These are phyloP conservation scores for Paecilomyces sp. DNA, from an alignment of 2,329 filamentous ascomycete genomes.

Conservation along the genomic window DNA sequence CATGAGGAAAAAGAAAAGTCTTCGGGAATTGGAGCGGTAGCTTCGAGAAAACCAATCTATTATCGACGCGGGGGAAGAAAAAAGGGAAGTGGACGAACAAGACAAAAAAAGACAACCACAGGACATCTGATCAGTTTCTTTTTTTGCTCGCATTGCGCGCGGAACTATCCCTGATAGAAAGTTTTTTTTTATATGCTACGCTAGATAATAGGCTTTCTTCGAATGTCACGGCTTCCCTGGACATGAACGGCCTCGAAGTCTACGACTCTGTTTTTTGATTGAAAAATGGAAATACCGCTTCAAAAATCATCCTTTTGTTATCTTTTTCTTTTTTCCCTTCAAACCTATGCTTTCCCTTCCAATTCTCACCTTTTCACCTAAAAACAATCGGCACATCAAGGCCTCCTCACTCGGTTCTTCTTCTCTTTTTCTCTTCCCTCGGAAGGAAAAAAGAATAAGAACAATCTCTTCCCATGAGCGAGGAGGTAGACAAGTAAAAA, in stretches of 20 bases:
- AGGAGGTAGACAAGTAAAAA: slow-evolving; percentile 33
- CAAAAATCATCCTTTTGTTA: background rate
- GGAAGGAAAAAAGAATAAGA: background rate
- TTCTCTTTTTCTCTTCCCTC: slow-evolving; percentile 6
- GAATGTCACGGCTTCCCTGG: background rate
- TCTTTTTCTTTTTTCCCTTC: background rate
- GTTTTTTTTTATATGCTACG: background rate
- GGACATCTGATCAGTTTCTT: background rate
- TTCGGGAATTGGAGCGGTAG: background rate
- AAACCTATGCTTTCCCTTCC: background rate
- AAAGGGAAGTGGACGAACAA: slow-evolving; percentile 6
- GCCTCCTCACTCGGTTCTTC: slow-evolving; percentile 31
- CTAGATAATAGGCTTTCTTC: background rate
- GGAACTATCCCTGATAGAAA: background rate
- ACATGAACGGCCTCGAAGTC: slow-evolving; percentile 3
- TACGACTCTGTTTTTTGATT: slow-evolving; percentile 1
- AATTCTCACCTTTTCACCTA: background rate
- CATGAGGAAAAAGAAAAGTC: background rate
- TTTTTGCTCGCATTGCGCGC: background rate
- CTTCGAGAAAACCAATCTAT: background rate
- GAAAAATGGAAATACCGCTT: slow-evolving; percentile 10
- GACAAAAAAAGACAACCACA: background rate
- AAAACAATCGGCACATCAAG: slow-evolving; percentile 35
- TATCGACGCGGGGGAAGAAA: background rate
- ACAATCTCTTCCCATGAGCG: slow-evolving; percentile 25